These are phyloP conservation scores for Debaryomyces tyrocola DNA, from an alignment of 805 yeast species.

Conservation along the genomic window DNA sequence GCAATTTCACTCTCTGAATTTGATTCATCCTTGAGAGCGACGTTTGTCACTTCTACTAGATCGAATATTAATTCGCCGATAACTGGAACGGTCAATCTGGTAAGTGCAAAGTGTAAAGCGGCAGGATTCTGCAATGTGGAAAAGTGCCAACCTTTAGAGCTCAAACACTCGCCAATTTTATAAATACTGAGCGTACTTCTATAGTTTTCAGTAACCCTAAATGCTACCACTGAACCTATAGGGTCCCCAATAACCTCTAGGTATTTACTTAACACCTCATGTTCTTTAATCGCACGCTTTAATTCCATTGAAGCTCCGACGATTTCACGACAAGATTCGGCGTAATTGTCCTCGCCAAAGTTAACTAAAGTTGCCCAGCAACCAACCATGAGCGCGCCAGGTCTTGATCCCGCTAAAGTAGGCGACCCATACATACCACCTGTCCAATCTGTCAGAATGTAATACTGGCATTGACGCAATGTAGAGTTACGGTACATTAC, in stretches of 20 bases:
- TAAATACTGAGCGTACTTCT: slow-evolving; percentile 59
- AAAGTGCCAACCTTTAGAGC: slow-evolving; percentile 82
- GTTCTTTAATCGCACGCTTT: slow-evolving; percentile 44
- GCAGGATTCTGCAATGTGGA: slow-evolving; percentile 85
- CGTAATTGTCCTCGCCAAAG: slow-evolving; percentile 85
- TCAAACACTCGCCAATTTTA: slow-evolving; percentile 70
- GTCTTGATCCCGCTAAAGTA: slow-evolving; percentile 93
- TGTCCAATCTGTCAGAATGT: slow-evolving; percentile 78
- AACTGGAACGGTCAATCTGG: slow-evolving; percentile 63
- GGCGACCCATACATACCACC: slow-evolving; percentile 98
- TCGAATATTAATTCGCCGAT: slow-evolving; percentile 60
- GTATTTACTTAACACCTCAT: slow-evolving; percentile 48
- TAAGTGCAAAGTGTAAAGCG: slow-evolving; percentile 88
- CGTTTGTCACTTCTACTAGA: slow-evolving; percentile 43
- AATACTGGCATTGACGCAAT: slow-evolving; percentile 81
- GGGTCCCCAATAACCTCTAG: slow-evolving; percentile 85
- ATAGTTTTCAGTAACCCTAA: slow-evolving; percentile 47
- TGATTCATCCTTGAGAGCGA: slow-evolving; percentile 19
- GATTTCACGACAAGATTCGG: slow-evolving; percentile 62
- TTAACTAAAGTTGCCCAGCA: slow-evolving; percentile 93
- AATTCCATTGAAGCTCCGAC: slow-evolving; percentile 63
- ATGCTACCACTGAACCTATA: slow-evolving; percentile 75
- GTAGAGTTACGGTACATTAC: slow-evolving; percentile 79
- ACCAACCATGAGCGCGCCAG: slow-evolving; percentile 96
- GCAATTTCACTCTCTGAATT: slow-evolving; percentile 61